Evolutionary conservation across 805 yeast species (phyloP), one percentile per base, ranked within the genome.

Genomic region (Wickerhamomyces sydowiorum): DNA sequence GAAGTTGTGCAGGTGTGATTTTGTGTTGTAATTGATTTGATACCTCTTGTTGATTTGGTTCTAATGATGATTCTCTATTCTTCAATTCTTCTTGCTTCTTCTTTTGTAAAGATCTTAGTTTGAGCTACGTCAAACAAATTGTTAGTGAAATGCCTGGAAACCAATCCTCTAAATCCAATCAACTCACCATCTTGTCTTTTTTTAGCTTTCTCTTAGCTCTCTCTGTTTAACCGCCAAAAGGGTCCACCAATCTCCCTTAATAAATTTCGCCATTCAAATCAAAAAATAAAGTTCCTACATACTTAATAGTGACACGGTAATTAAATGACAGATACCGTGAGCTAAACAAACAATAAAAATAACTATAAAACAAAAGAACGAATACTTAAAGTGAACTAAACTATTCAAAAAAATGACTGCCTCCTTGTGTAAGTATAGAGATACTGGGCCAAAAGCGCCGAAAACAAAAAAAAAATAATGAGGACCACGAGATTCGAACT

Each of bases 1-100:
- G 69, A 20, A 86, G 69, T 54, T 82, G 87, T 1, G 95, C 90
- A 7, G 90, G 76, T 2, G 77, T 61, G 9, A 65, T 62, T 46
- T 61, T 62, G 2, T 38, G 15, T 14, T 32, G 8, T 8, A 12
- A 32, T 30, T 5, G 41, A 37, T 32, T 20, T 24, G 13, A 38
- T 10, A 1, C 30, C 25, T 15, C 40, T 34, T 2, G 46, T 45
- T 25, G 48, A 36, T 6, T 30, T 22, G n/a, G n/a, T n/a, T n/a
- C n/a, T n/a, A n/a, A n/a, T 24, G 35, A 33, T 17, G 39, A 32
- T 29, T 29, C 20, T 17, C 17, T 29, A 29, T 29, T 17, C 13
- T 29, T 29, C 18, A 60, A 65, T 51, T 74, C 70, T 43, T 76
- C 73, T 50, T 75, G 78, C 52, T 76, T 74, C 58, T 75, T 70